Evolutionary conservation across 257 asterid species (phyloP).

Genomic region (Capsicum chinense): DNA sequence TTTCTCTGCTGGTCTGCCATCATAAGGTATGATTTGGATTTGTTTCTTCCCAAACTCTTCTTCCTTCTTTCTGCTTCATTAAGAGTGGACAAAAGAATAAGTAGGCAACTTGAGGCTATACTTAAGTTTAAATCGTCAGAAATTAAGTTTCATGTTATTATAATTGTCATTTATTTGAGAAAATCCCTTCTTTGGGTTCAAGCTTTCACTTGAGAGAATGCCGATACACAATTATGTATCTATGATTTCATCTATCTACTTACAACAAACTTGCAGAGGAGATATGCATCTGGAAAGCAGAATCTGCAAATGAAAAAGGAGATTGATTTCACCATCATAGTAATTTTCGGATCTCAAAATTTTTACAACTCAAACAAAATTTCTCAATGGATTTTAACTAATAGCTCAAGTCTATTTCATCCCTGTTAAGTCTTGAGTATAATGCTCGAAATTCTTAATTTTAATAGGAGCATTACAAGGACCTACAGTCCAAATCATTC

Average conservation of each 20-base stretch:
- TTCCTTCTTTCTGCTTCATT: too few relatives aligned
- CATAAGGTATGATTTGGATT: slow-evolving; percentile 40
- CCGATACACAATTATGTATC: neutral
- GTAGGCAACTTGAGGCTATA: too few relatives aligned
- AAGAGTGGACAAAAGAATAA: too few relatives aligned
- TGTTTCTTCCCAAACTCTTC: too few relatives aligned
- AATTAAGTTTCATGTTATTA: neutral
- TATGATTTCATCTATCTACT: neutral
- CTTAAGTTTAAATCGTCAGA: neutral
- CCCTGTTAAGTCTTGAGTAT: neutral
- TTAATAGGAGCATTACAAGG: slow-evolving; percentile 86
- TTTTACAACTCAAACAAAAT: neutral
- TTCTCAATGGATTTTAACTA: neutral
- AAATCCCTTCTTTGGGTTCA: neutral
- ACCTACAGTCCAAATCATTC: slow-evolving; percentile 76
- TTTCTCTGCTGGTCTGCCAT: slow-evolving; percentile 70
- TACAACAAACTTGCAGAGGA: slow-evolving; percentile 56
- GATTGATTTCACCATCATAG: slow-evolving; percentile 57
- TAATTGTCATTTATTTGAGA: neutral
- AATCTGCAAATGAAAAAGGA: slow-evolving; percentile 39
- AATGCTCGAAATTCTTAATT: neutral
- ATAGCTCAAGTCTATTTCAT: neutral
- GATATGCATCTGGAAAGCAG: slow-evolving; percentile 48
- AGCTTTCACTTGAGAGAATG: neutral
- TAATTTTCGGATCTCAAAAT: slow-evolving; percentile 33